phyloP scores from a whole-genome alignment of 495 filamentous ascomycete species.

The Penicillium antarcticum region DNA sequence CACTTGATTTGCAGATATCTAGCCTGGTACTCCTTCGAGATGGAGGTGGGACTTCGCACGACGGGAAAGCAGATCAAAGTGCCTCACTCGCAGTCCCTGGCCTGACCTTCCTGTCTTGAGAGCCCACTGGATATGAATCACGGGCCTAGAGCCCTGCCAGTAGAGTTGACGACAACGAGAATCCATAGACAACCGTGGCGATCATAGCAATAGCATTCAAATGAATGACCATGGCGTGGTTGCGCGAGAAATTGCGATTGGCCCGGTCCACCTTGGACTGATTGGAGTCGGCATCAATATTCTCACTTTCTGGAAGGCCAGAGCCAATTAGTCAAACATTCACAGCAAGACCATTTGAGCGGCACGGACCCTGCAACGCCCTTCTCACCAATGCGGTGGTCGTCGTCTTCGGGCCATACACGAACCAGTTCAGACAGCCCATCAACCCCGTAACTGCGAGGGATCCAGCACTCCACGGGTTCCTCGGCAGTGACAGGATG shows the following conservation, averaged over 20 bases:
- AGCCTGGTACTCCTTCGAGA: too few species aligned
- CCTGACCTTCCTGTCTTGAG: too few species aligned
- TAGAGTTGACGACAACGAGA: conserved; percentile 35
- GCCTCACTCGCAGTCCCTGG: too few species aligned
- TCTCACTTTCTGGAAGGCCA: conserved; percentile 10
- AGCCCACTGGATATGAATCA: background rate
- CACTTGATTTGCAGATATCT: too few species aligned
- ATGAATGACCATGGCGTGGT: conserved; percentile 56
- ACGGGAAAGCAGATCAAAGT: too few species aligned
- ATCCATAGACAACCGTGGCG: conserved; percentile 50
- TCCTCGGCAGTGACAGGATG: conserved; percentile 27
- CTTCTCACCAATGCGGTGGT: conserved; percentile 40
- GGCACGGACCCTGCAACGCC: conserved; percentile 37
- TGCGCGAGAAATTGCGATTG: conserved; percentile 43
- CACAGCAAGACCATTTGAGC: background rate
- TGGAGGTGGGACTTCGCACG: too few species aligned
- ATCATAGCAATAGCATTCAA: conserved; percentile 50
- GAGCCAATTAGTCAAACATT: background rate
- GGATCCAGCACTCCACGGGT: conserved; percentile 32
- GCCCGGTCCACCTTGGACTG: conserved; percentile 32
- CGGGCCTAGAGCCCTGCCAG: background rate
- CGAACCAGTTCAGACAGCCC: conserved; percentile 43
- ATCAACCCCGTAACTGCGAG: conserved; percentile 36
- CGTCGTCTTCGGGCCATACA: conserved; percentile 47
- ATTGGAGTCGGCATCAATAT: conserved; percentile 8